Conservation (phyloP, 495 filamentous ascomycete genomes). For the Choiromyces venosus region DNA sequence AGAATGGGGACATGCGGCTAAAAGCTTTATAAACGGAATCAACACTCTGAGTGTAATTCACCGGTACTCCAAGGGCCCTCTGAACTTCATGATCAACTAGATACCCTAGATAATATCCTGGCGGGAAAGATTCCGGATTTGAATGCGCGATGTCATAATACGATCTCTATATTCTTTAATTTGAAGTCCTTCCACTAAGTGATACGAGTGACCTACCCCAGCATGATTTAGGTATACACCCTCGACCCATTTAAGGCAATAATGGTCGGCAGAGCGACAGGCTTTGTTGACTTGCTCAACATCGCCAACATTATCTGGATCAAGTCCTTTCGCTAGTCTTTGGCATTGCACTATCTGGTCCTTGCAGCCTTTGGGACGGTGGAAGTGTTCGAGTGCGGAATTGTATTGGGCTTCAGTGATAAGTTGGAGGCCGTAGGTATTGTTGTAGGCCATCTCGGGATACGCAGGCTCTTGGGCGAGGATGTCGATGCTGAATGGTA, state of each 20-base stretch:
- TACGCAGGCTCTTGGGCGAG: constrained; percentile 6
- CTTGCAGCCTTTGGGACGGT: constrained; percentile 2
- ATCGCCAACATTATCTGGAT: constrained; percentile 12
- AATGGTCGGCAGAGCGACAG: too few species aligned
- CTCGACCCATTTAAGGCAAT: too few species aligned
- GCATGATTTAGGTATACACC: too few species aligned
- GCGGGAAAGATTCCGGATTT: constrained; percentile 57
- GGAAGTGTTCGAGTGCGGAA: constrained; percentile 1
- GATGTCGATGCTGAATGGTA: constrained; percentile 6
- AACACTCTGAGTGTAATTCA: constrained; percentile 55
- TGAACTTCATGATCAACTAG: constrained; percentile 57
- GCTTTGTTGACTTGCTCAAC: not conserved
- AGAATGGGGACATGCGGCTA: too few species aligned
- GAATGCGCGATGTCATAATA: constrained; percentile 52
- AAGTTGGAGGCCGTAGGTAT: constrained; percentile 18
- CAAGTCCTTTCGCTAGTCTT: constrained; percentile 12
- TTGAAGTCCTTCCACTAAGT: too few species aligned
- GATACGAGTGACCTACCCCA: too few species aligned
- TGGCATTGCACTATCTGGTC: constrained; percentile 10
- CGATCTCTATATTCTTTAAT: too few species aligned
- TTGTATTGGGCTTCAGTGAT: constrained; percentile 2
- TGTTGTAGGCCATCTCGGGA: constrained; percentile 8
- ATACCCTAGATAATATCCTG: constrained; percentile 56
- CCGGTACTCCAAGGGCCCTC: constrained; percentile 55
- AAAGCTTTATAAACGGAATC: too few species aligned